Base-by-base conservation (phyloP, 2,329 filamentous ascomycete genomes). In the Fonsecaea monophora region DNA sequence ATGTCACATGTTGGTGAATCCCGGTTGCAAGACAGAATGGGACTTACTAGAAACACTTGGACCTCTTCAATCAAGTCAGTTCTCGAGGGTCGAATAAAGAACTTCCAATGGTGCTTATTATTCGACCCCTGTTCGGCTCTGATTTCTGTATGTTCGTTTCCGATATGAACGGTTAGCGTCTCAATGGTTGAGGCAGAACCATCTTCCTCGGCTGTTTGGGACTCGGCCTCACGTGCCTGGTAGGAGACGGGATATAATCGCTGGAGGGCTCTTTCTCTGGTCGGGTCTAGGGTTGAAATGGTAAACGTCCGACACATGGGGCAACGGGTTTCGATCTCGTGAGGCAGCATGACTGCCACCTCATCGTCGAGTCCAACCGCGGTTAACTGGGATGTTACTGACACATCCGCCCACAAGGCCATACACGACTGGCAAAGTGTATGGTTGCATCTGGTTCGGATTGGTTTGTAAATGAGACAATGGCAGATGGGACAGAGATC, bases 11-110 rank as follows among this genome's bases (percentile, higher is more conserved):
- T 56, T 64, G 60, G 55, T 32, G 42, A 58, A 37, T 42, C 35
- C 55, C 45, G 15, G 9, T 13, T 10, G 3, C 10, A n/a, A 12
- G 8, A 42, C 3, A 58, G 13, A 35, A n/a, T 53, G 35, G 38
- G 12, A 56, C 70, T 67, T 64, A 68, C 68, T 53, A 70, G 60
- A 30, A 69, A 66, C 54, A 72, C 63, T 42, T 72, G 70, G 13
- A 73, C 65, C 37, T 73, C 71, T 55, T 73, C 68, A 42, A 73
- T 67, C 10, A 73, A 55, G 62, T 73, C 71, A 21, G 61, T 70
- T 18, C 70, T 45, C 9, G 68, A 70, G 4, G 66, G 66, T 18
- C 68, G 57, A 1, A 73, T 62, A 53, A 73, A 72, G 66, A 71
- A 73, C 50, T 63, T 70, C 71, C 71, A 73, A 35, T 71, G 61